Percentiles rank a stretch among this genome's conserved stretches.
phyloP scores from a whole-genome alignment of 768 basidiomycete species.

The Clitopilus passeckerianus region DNA sequence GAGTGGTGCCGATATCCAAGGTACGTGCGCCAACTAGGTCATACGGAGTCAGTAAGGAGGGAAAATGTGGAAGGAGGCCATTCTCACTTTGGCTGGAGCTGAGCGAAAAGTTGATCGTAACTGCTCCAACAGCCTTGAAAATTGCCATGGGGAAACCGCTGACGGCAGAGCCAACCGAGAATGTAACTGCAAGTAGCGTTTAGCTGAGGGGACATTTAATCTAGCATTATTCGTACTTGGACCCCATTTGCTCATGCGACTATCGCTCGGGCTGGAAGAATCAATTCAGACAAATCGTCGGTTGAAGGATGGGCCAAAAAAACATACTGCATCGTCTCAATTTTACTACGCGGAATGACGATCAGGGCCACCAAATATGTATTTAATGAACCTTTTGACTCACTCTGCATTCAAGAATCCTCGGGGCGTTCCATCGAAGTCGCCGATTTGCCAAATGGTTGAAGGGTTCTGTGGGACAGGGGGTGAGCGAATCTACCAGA shows the following conservation, averaged over 20 bases:
- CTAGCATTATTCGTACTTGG: constrained; percentile 14
- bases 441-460: constrained; percentile 30
- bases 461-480: constrained; percentile 16
- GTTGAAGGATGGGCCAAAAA: background rate
- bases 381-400: constrained; percentile 2
- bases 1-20: constrained; percentile 28
- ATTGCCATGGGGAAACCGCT: constrained; percentile 28
- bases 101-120: constrained; percentile 23
- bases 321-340: constrained; percentile 29
- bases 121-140: constrained; percentile 30
- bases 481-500: background rate
- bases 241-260: constrained; percentile 27
- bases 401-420: constrained; percentile 33
- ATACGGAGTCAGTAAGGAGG: background rate
- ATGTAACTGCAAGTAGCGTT: constrained; percentile 19
- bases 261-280: constrained; percentile 25
- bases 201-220: background rate
- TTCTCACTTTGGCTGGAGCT: constrained; percentile 18
- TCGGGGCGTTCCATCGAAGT: constrained; percentile 29
- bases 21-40: constrained; percentile 23
- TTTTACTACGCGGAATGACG: constrained; percentile 16
- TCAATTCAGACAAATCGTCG: background rate
- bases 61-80: background rate
- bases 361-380: background rate
- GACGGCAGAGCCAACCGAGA: constrained; percentile 21